Evolutionary conservation across 192 early-diverging fungal genomes (phyloP).

Genomic region (Spizellomyces punctatus): DNA sequence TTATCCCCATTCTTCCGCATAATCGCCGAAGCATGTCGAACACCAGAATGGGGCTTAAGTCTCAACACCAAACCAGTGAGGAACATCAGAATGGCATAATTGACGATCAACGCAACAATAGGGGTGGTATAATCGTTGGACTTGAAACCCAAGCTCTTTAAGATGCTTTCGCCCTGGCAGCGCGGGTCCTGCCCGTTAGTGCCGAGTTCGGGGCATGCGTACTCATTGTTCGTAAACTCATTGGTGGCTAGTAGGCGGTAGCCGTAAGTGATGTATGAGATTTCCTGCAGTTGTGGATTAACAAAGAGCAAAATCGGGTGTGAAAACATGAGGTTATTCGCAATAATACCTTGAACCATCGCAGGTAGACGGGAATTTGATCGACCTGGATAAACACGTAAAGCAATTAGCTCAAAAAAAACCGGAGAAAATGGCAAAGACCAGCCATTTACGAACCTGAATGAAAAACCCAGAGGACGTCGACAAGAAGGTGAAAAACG

Average conservation of each 20-base stretch:
- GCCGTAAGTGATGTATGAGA: conserved; percentile 40
- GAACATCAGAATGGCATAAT: conserved; percentile 32
- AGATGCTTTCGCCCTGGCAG: conserved; percentile 42
- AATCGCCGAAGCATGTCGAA: conserved; percentile 20
- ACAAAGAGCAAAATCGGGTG: not conserved
- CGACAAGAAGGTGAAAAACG: conserved; percentile 42
- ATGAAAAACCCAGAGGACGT: conserved; percentile 47
- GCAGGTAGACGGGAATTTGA: conserved; percentile 41
- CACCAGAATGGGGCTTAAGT: conserved; percentile 11
- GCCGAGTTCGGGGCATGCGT: conserved; percentile 35
- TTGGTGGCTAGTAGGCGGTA: conserved; percentile 42
- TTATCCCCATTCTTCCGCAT: not conserved
- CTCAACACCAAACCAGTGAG: conserved; percentile 31
- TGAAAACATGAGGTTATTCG: not conserved
- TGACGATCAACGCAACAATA: conserved; percentile 25
- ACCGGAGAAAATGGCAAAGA: not conserved
- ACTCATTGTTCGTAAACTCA: conserved; percentile 46
- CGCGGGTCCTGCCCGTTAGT: not conserved
- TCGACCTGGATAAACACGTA: conserved; percentile 14
- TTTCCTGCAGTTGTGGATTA: not conserved
- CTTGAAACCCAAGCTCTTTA: conserved; percentile 32
- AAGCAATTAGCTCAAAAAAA: not conserved
- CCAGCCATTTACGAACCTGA: conserved; percentile 15
- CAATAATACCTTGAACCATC: conserved; percentile 32
- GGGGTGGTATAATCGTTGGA: conserved; percentile 31